Evolutionary conservation across 352 stramenopile species (phyloP), one percentile per base, ranked within the genome.

Genomic region (Phytophthora vignae): DNA sequence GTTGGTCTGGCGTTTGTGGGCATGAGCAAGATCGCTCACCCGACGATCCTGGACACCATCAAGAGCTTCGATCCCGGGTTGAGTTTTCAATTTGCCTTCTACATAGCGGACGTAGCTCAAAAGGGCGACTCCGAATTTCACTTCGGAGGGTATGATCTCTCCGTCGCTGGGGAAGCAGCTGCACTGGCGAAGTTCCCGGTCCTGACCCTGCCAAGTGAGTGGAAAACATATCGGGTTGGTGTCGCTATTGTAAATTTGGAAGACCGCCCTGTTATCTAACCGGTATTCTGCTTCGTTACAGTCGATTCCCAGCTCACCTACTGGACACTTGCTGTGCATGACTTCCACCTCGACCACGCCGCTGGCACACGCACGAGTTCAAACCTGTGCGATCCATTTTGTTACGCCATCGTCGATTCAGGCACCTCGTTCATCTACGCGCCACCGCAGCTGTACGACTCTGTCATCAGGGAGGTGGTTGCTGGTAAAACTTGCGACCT

Each of bases 341-440:
- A 78, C 12, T 81, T 87, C 27, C 69, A 76, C 33, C 53, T 89
- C 11, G 42, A 73, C 21, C 50, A 58, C 42, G 19, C 69, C 12
- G 5, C 15, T 33, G 25, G 8, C 31, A 1, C 10, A 54, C 17
- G 19, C 2, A 55, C 67, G 10, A 58, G 53, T 4, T 29, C 33
- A 8, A 77, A 81, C 33, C 31, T 84, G 29, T 90, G 83, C 60
- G 54, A 65, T 4, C 67, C 69, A 3, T 64, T 76, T 40, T 91
- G 82, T 69, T 87, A 82, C 50, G 80, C 76, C 29, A 91, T 91
- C 64, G 66, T 91, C 27, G 84, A 90, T 55, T 83, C 79, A 36
- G 84, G 84, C 12, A 83, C 82, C 31, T 88, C 78, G 12, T 77
- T 80, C 62, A 84, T 77, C 12, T 86, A 83, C 22, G 64, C 79